phyloP scores from a whole-genome alignment of 768 basidiomycete genomes.

The Lentinula guzmanii region DNA sequence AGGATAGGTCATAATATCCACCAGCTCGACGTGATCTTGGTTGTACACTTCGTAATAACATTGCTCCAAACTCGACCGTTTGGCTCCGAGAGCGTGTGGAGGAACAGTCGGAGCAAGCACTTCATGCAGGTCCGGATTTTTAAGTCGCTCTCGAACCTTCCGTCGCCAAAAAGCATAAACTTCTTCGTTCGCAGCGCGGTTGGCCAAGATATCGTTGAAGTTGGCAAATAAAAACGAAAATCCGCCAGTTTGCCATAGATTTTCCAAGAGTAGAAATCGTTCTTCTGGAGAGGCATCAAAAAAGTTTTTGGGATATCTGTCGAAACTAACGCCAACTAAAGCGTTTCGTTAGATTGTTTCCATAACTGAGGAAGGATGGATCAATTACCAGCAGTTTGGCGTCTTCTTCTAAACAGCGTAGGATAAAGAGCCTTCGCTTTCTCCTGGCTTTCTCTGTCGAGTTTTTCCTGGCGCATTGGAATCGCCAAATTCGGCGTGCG shows the following conservation, averaged over 20 bases:
- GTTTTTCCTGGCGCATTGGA: slow-evolving; percentile 14
- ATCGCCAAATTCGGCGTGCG: slow-evolving; percentile 19
- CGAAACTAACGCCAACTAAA: slow-evolving; percentile 12
- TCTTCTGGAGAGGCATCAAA: slow-evolving; percentile 16
- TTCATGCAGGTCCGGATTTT: slow-evolving; percentile 15
- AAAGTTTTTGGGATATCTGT: slow-evolving; percentile 7
- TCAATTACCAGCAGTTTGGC: slow-evolving; percentile 13
- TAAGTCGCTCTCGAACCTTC: slow-evolving; percentile 16
- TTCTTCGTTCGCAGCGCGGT: slow-evolving; percentile 16
- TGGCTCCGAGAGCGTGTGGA: slow-evolving; percentile 19
- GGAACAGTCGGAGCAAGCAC: slow-evolving; percentile 17
- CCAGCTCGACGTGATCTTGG: slow-evolving; percentile 17
- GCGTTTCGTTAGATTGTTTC: not conserved
- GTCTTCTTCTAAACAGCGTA: slow-evolving; percentile 12
- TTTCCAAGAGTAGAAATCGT: slow-evolving; percentile 15
- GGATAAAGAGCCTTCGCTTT: slow-evolving; percentile 15
- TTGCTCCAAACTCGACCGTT: slow-evolving; percentile 17
- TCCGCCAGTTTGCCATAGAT: slow-evolving; percentile 17
- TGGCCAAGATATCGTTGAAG: slow-evolving; percentile 11
- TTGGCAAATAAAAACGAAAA: slow-evolving; percentile 15
- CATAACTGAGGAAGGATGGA: not conserved
- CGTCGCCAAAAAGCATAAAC: slow-evolving; percentile 21
- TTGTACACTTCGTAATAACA: slow-evolving; percentile 19
- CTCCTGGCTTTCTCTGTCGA: slow-evolving; percentile 10
- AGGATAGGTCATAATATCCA: slow-evolving; percentile 16